Evolutionary conservation across 1,284 basidiomycete genomes (phyloP), one percentile per base, ranked within the genome.

Genomic region (Boletus smithii): DNA sequence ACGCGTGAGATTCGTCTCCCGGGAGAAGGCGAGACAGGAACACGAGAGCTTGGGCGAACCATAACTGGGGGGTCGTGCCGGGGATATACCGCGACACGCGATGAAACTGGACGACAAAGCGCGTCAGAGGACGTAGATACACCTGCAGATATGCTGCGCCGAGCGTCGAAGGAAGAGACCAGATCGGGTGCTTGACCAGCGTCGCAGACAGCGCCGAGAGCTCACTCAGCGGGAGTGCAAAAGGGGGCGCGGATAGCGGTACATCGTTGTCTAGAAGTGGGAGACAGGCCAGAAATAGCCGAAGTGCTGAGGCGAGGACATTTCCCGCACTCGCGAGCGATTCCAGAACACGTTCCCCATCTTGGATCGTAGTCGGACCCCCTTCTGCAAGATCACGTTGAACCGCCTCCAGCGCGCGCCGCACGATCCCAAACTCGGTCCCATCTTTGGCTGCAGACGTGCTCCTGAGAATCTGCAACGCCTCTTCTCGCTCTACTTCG

Each of bases 11-110:
- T 58, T 89, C 88, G 54, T 89, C 84, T 16, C 87, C 85, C 0
- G 83, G 83, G 16, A 81, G 67, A 18, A 85, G 66, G 14, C 76
- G 68, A 13, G 69, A 54, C 0, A 87, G 53, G 27, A 85, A 73
- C 1, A 76, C 66, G 23, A 83, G 73, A 1, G 80, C 77, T 50
- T 87, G 82, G 1, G 80, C 77, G 33, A 84, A 68, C 85, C 85
- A 88, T 6, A 82, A 58, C 44, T 77, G 75, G 16, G 73, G 68
- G 3, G 75, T 67, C 14, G 73, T 75, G n/a, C 68, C 73, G 7
- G 83, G 83, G 8, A 82, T 67, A 8, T 70, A 62, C 17, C 72
- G 69, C 2, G 81, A 84, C 6, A 88, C 66, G 3, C 69, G 70
- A 39, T 86, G 72, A 49, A 82, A 87, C n/a, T 57, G 62, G 0